Evolutionary conservation across 495 filamentous ascomycete genomes (phyloP), one percentile per base, ranked within the genome.

Genomic region (Aspergillus leporis): DNA sequence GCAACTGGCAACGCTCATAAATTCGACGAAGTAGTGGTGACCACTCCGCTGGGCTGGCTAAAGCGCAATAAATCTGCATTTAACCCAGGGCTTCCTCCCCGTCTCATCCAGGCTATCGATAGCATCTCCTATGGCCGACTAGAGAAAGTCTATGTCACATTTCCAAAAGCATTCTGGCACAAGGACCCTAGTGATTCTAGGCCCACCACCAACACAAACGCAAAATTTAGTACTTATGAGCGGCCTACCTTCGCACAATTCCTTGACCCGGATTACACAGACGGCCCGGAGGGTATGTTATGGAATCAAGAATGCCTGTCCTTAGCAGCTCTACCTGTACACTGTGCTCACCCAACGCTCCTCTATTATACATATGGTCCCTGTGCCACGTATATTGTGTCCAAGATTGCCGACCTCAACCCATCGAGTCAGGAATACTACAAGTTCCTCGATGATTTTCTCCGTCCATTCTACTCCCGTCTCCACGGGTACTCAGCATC

Each of bases 61-160:
- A 94, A 97, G 68, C 79, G 78, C 48, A 90, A 96, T 64, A 75
- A 83, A 13, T 65, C 80, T 5, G 83, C 84, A 21, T 97, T 98
- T 68, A 68, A 68, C 2, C 94, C 94, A 5, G 48, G 61, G 1
- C 79, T 97, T 8, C 90, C 92, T 2, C 59, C 70, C 0, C 82
- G 85, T 10, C 75, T 98, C 14, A 65, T 70, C 22, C 75, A 85
- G 61, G 91, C 92, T 10, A 95, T 98, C 66, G 70, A 83, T 45
- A 83, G 78, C 55, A 87, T 97, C 61, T 88, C 89, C 43, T 97
- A 96, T 69, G 94, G 94, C 21, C 84, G 85, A 49, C 82, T 98
- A 0, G 94, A 98, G 71, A 97, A 98, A 75, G 84, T 93, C 28
- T 97, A 96, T 71, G 83, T 97, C 36, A 91, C 83, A 38, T 98